These are phyloP conservation scores for Stagonosporopsis rhizophila DNA, from an alignment of 2,329 filamentous ascomycete species.

Conservation along the genomic window DNA sequence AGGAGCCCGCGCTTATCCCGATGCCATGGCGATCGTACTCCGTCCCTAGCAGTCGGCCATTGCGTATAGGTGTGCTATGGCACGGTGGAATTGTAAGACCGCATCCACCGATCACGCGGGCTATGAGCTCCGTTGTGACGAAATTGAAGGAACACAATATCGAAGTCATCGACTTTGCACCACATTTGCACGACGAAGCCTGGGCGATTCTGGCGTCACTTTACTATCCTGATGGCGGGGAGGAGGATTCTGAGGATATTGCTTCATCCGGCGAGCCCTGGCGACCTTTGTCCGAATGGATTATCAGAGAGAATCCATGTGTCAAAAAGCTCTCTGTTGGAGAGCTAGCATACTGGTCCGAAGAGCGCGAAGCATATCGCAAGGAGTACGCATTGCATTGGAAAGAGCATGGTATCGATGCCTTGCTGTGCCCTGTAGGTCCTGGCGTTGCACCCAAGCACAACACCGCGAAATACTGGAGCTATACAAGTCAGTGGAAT, in stretches of 20 bases:
- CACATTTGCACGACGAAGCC: conserved; percentile 58
- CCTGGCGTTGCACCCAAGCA: conserved; percentile 63
- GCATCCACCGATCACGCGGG: conserved; percentile 69
- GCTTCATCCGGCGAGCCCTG: conserved; percentile 64
- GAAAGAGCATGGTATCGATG: conserved; percentile 59
- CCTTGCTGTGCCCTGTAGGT: conserved; percentile 67
- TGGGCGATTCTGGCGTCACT: conserved; percentile 55
- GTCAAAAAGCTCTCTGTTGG: conserved; percentile 50
- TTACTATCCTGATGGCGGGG: conserved; percentile 65
- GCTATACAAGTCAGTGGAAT: conserved; percentile 73
- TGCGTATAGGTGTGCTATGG: conserved; percentile 69
- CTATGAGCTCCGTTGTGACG: conserved; percentile 56
- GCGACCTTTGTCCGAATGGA: conserved; percentile 65
- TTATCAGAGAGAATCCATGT: conserved; percentile 63
- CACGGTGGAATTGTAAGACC: conserved; percentile 70
- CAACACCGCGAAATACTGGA: conserved; percentile 65
- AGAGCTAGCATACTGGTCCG: conserved; percentile 53
- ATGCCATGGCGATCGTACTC: conserved; percentile 60
- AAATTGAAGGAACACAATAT: conserved; percentile 57
- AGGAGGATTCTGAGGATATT: conserved; percentile 60
- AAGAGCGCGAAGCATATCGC: conserved; percentile 54
- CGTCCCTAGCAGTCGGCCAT: conserved; percentile 28
- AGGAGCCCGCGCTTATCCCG: conserved; percentile 65
- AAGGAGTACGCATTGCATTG: conserved; percentile 56
- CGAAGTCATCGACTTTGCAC: conserved; percentile 60